phyloP scores from a whole-genome alignment of 176 grass and related monocot genomes.

The Oryza glumipatula region DNA sequence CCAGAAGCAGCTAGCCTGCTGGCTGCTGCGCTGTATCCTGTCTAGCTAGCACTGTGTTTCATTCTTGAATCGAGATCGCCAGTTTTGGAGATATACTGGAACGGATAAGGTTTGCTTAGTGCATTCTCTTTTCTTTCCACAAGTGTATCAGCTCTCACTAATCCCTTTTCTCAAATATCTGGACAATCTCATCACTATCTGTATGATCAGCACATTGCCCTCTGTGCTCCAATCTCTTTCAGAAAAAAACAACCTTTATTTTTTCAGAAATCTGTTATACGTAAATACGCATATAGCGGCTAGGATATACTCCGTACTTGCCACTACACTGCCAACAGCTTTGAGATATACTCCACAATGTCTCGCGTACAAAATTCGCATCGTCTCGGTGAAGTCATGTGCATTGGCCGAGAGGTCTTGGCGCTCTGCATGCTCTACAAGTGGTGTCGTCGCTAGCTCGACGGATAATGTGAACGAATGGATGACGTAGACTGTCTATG shows the following conservation, averaged over 20 bases:
- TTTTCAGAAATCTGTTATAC: constrained; percentile 2
- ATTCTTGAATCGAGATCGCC: not conserved
- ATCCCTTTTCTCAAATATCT: constrained; percentile 25
- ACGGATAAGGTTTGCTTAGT: constrained; percentile 24
- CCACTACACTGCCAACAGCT: not conserved
- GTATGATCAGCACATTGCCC: not conserved
- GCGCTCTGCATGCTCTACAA: constrained; percentile 29
- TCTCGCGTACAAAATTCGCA: too few relatives aligned
- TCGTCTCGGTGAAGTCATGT: not conserved
- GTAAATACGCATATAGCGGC: not conserved
- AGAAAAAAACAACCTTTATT: not conserved
- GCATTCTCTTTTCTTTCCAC: constrained; percentile 28
- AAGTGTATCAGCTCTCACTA: not conserved
- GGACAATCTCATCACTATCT: not conserved
- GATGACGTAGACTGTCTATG: constrained; percentile 1
- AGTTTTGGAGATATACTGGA: not conserved
- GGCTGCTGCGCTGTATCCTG: not conserved
- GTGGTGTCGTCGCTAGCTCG: not conserved
- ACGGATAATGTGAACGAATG: not conserved
- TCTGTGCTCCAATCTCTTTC: not conserved
- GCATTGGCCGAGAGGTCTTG: not conserved
- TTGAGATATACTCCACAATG: too few relatives aligned
- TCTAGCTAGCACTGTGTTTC: not conserved
- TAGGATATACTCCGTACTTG: not conserved
- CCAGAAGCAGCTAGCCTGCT: not conserved